Percentiles rank a stretch among this genome's conserved stretches.
phyloP scores from a whole-genome alignment of 2,329 filamentous ascomycete genomes.

The Calonectria henricotiae region DNA sequence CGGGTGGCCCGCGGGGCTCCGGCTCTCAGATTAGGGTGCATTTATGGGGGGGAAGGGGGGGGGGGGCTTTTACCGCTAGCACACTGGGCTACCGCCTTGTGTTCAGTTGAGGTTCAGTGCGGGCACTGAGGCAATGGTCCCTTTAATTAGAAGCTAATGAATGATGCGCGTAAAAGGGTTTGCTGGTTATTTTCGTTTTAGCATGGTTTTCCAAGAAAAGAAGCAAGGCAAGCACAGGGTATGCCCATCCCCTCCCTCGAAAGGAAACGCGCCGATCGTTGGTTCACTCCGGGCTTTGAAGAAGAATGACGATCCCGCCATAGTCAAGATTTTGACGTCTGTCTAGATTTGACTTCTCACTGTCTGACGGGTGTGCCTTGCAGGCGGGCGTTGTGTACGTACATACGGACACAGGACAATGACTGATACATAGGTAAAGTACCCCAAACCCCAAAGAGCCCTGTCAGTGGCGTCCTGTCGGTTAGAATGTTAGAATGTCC shows the following conservation, averaged over 20 bases:
- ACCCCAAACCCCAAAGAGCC: not conserved
- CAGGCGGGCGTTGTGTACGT: slow-evolving; percentile 3
- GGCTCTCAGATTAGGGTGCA: slow-evolving; percentile 2
- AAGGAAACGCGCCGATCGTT: slow-evolving; percentile 4
- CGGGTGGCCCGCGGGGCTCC: slow-evolving; percentile 43
- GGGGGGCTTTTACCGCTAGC: not conserved
- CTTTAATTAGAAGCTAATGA: slow-evolving; percentile 29
- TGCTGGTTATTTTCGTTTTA: slow-evolving; percentile 11
- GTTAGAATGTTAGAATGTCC: not conserved
- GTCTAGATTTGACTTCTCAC: not conserved
- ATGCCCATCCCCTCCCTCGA: not conserved
- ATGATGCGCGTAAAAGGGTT: not conserved
- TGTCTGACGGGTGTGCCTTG: slow-evolving; percentile 23
- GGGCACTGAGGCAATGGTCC: slow-evolving; percentile 14
- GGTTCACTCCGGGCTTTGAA: not conserved
- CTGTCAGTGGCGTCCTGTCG: not conserved
- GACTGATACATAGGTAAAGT: not conserved
- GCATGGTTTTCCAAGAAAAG: not conserved
- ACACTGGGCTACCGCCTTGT: slow-evolving; percentile 15
- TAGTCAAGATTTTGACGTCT: slow-evolving; percentile 4
- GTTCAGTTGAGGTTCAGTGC: slow-evolving; percentile 26
- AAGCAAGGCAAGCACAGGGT: not conserved
- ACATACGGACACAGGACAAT: no score
- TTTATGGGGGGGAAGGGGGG: not conserved
- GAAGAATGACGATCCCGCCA: not conserved